A percentile compares a stretch with the other conserved stretches of the same genome.
Conservation (phyloP, 352 stramenopile genomes). For the Pythium utonaiense region DNA sequence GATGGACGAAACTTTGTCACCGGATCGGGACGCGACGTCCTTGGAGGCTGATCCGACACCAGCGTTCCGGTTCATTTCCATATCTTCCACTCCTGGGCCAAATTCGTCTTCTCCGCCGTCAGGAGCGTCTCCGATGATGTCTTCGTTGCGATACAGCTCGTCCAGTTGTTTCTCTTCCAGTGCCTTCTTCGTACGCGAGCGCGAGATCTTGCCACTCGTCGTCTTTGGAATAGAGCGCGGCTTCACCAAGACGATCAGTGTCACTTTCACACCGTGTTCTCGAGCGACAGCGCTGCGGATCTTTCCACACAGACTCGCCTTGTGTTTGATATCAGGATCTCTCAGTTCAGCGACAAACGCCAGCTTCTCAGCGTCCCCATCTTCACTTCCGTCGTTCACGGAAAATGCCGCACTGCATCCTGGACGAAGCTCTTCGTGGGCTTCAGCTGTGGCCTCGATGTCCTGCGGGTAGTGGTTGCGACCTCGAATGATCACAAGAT, state of each 20-base stretch:
- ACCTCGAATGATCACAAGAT: slow-evolving; percentile 99
- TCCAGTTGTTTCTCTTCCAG: slow-evolving; percentile 56
- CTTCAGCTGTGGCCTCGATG: slow-evolving; percentile 93
- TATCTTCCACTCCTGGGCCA: slow-evolving; percentile 15
- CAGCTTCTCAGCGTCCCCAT: slow-evolving; percentile 64
- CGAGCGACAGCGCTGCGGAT: slow-evolving; percentile 64
- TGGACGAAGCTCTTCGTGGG: slow-evolving; percentile 75
- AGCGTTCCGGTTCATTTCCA: slow-evolving; percentile 29
- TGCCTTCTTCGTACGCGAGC: slow-evolving; percentile 80
- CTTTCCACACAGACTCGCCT: slow-evolving; percentile 70
- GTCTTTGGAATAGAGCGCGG: slow-evolving; percentile 96
- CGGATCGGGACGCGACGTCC: slow-evolving; percentile 17
- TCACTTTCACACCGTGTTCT: slow-evolving; percentile 86
- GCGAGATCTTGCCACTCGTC: slow-evolving; percentile 97
- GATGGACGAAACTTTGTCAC: slow-evolving; percentile 38
- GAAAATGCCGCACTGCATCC: slow-evolving; percentile 96
- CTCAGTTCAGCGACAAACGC: slow-evolving; percentile 78
- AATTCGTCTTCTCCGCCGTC: slow-evolving; percentile 32
- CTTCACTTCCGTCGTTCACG: slow-evolving; percentile 30
- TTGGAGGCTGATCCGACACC: slow-evolving; percentile 10
- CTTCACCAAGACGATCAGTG: slow-evolving; percentile 89
- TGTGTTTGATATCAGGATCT: slow-evolving; percentile 54
- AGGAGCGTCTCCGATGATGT: slow-evolving; percentile 55
- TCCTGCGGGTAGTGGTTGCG: slow-evolving; percentile 99
- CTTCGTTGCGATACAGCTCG: slow-evolving; percentile 76